These are phyloP conservation scores for Penicillium decumbens DNA, from an alignment of 2,329 filamentous ascomycete species.

Conservation along the genomic window DNA sequence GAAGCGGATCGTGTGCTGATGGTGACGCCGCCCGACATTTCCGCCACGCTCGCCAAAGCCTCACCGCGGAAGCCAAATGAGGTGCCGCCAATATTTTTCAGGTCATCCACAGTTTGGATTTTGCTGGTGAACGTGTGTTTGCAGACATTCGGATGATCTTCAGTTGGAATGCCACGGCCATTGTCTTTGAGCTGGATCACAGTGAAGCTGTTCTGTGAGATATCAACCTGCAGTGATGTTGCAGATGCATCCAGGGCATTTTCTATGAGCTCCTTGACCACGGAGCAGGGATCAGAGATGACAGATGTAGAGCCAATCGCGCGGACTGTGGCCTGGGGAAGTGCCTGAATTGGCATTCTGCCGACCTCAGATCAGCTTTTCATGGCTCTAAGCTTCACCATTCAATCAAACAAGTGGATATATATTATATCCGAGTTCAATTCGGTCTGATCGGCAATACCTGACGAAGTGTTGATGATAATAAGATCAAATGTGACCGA, in stretches of 20 bases:
- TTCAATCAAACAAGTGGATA: neutral
- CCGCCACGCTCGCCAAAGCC: conserved; percentile 58
- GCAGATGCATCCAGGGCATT: conserved; percentile 63
- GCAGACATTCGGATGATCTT: conserved; percentile 54
- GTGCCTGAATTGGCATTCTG: conserved; percentile 46
- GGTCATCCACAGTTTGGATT: conserved; percentile 54
- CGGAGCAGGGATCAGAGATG: conserved; percentile 53
- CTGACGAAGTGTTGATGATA: neutral
- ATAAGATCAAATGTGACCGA: neutral
- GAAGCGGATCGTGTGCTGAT: conserved; percentile 56
- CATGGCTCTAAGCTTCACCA: conserved; percentile 3
- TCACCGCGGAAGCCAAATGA: conserved; percentile 62
- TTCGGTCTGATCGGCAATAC: neutral
- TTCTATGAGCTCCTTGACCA: conserved; percentile 63
- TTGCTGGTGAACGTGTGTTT: conserved; percentile 61
- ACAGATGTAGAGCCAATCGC: conserved; percentile 56
- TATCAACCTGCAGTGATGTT: conserved; percentile 54
- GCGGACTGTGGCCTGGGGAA: conserved; percentile 43
- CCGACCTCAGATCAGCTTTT: neutral
- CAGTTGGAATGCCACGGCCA: conserved; percentile 56
- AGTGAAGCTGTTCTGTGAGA: conserved; percentile 56
- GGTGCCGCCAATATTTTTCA: conserved; percentile 51
- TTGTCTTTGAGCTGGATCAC: conserved; percentile 62
- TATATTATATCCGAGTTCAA: neutral
- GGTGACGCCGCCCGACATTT: conserved; percentile 51